These are phyloP conservation scores for Apophysomyces variabilis DNA, from an alignment of 371 early-diverging fungal genomes.

Conservation along the genomic window DNA sequence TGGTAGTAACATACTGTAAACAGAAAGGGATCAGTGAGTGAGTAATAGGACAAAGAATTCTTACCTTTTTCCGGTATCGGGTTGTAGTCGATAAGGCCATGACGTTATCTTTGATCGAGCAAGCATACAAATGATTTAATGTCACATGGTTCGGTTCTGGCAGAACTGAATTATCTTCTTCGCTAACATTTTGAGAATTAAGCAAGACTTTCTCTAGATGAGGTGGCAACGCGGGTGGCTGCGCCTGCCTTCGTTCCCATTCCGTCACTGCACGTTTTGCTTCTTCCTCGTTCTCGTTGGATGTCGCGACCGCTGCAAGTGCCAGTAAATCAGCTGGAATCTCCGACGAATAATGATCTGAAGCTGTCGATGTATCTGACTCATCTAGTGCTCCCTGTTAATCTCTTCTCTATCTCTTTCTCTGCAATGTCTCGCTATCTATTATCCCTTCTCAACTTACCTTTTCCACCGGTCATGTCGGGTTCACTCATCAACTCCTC, in stretches of 20 bases:
- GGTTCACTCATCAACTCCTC: constrained; percentile 52
- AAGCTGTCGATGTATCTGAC: constrained; percentile 50
- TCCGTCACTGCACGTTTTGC: constrained; percentile 20
- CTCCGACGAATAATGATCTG: constrained; percentile 65
- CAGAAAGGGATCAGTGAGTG: constrained; percentile 3
- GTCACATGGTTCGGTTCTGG: constrained; percentile 94
- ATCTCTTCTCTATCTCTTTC: constrained; percentile 13
- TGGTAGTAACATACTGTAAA: constrained; percentile 75
- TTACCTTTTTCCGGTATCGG: constrained; percentile 86
- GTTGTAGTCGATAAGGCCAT: constrained; percentile 92
- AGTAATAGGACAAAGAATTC: constrained; percentile 3
- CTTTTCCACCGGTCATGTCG: constrained; percentile 37
- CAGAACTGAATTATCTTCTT: constrained; percentile 81
- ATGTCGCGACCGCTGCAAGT: constrained; percentile 22
- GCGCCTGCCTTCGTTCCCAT: constrained; percentile 51
- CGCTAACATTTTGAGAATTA: constrained; percentile 69
- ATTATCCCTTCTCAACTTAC: constrained; percentile 20
- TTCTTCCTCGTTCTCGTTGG: constrained; percentile 23
- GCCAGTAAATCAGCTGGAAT: constrained; percentile 64
- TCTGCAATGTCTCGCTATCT: constrained; percentile 27
- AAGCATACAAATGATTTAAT: constrained; percentile 95
- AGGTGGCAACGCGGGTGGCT: constrained; percentile 90
- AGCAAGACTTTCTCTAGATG: constrained; percentile 91
- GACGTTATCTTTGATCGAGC: constrained; percentile 94
- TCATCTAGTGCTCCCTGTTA: neutral